phyloP scores from a whole-genome alignment of 768 basidiomycete species.

The Leccinum pellstonianum region DNA sequence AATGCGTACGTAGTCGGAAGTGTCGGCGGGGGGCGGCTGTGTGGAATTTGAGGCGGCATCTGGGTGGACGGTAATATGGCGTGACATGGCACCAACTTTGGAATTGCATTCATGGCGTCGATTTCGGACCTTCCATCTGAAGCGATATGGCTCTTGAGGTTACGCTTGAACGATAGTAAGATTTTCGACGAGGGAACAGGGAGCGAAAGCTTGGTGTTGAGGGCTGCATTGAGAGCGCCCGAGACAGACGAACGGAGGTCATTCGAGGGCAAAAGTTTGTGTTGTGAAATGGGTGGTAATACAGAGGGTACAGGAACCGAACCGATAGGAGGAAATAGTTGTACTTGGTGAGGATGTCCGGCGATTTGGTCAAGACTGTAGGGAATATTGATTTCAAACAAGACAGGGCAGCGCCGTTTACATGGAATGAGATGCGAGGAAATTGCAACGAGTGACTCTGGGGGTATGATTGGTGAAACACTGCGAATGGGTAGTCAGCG shows the following conservation, averaged over 20 bases:
- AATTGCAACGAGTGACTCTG: slow-evolving; percentile 45
- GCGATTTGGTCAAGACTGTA: slow-evolving; percentile 33
- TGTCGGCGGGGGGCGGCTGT: slow-evolving; percentile 9
- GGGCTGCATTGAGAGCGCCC: slow-evolving; percentile 25
- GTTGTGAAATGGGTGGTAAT: slow-evolving; percentile 15
- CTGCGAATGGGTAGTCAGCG: slow-evolving; percentile 28
- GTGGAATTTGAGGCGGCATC: not conserved
- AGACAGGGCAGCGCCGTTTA: slow-evolving; percentile 23
- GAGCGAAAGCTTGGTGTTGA: slow-evolving; percentile 17
- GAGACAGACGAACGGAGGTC: slow-evolving; percentile 19
- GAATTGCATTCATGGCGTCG: not conserved
- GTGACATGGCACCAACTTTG: slow-evolving; percentile 1
- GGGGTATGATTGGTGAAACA: slow-evolving; percentile 57
- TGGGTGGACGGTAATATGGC: slow-evolving; percentile 5
- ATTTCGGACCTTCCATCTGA: not conserved
- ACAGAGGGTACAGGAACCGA: slow-evolving; percentile 14
- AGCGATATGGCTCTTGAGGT: slow-evolving; percentile 6
- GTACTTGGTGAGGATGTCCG: slow-evolving; percentile 43
- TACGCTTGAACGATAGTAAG: slow-evolving; percentile 24
- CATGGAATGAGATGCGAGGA: slow-evolving; percentile 34
- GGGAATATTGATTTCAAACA: slow-evolving; percentile 37
- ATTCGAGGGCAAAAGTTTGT: slow-evolving; percentile 7
- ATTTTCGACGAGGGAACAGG: slow-evolving; percentile 21
- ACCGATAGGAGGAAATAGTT: slow-evolving; percentile 30
- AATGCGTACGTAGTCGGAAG: slow-evolving; percentile 14